These are phyloP conservation scores for Polytrichum commune DNA, from an alignment of 225 moss, liverwort and hornwort genomes.

Conservation along the genomic window DNA sequence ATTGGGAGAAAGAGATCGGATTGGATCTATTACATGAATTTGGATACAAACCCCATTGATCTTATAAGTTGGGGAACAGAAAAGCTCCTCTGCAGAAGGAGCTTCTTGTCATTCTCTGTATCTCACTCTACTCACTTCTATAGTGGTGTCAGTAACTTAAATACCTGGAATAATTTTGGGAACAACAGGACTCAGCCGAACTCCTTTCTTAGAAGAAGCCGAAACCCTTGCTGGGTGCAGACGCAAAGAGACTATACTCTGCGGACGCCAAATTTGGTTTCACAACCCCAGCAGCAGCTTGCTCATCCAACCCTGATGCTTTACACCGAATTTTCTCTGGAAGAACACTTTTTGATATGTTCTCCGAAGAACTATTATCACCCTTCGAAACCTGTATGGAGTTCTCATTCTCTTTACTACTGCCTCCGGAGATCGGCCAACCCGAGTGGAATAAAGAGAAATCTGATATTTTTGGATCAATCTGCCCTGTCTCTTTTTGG, in stretches of 20 bases:
- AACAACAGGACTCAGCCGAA: slow-evolving; percentile 10
- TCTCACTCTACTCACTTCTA: slow-evolving; percentile 31
- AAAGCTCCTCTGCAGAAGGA: slow-evolving; percentile 37
- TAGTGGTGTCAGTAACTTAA: slow-evolving; percentile 51
- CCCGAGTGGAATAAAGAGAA: slow-evolving; percentile 95
- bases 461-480: slow-evolving; percentile 40
- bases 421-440: slow-evolving; percentile 65
- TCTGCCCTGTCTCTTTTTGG: slow-evolving; percentile 42
- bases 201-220: slow-evolving; percentile 41
- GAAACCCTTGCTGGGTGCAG: slow-evolving; percentile 54
- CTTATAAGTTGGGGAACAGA: slow-evolving; percentile 53
- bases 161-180: slow-evolving; percentile 46
- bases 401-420: slow-evolving; percentile 53
- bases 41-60: slow-evolving; percentile 49
- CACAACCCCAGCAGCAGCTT: slow-evolving; percentile 7
- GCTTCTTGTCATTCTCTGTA: slow-evolving; percentile 22
- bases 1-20: slow-evolving; percentile 36
- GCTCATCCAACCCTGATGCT: slow-evolving; percentile 28
- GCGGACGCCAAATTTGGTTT: slow-evolving; percentile 33
- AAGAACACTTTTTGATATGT: slow-evolving; percentile 23
- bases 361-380: slow-evolving; percentile 14
- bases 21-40: slow-evolving; percentile 55
- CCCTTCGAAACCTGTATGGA: slow-evolving; percentile 33
- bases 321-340: slow-evolving; percentile 36
- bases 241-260: slow-evolving; percentile 62